Evolutionary conservation across 2,329 filamentous ascomycete genomes (phyloP).

Genomic region (Cercospora janseana): DNA sequence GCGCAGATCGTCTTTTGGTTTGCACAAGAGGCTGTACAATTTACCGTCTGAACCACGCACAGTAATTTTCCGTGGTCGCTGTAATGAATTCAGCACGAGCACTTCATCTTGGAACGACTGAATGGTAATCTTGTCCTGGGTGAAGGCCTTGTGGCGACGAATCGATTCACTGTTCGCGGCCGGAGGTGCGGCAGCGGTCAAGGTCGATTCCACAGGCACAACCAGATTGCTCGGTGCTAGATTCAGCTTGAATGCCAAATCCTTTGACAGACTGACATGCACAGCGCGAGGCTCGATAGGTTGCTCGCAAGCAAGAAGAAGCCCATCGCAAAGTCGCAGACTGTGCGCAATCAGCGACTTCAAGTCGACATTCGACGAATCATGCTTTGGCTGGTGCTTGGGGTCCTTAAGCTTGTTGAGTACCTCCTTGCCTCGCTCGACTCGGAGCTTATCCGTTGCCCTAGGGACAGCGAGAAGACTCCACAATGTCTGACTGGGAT

Average conservation of each 20-base stretch:
- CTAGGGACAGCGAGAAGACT: slow-evolving; percentile 83
- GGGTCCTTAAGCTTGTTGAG: slow-evolving; percentile 46
- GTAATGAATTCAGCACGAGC: slow-evolving; percentile 82
- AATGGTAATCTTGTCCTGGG: slow-evolving; percentile 81
- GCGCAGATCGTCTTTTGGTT: slow-evolving; percentile 94
- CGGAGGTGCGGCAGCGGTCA: slow-evolving; percentile 76
- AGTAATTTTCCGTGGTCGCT: slow-evolving; percentile 85
- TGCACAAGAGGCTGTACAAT: slow-evolving; percentile 86
- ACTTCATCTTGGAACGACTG: slow-evolving; percentile 80
- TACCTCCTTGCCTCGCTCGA: slow-evolving; percentile 49
- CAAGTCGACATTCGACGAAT: slow-evolving; percentile 58
- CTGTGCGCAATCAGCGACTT: slow-evolving; percentile 71
- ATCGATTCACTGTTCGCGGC: slow-evolving; percentile 66
- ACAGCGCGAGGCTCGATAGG: slow-evolving; percentile 69
- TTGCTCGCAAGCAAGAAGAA: slow-evolving; percentile 76
- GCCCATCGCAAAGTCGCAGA: slow-evolving; percentile 77
- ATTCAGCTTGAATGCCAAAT: slow-evolving; percentile 82
- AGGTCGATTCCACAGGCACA: slow-evolving; percentile 80
- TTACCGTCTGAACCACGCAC: slow-evolving; percentile 87
- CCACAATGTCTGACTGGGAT: slow-evolving; percentile 92
- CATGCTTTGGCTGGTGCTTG: slow-evolving; percentile 57
- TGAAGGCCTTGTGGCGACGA: slow-evolving; percentile 78
- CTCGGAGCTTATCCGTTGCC: slow-evolving; percentile 70
- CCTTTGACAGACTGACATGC: slow-evolving; percentile 70
- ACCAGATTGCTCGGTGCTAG: slow-evolving; percentile 79